Percentiles rank a stretch among this genome's conserved stretches.
phyloP scores from a whole-genome alignment of 257 asterid genomes.

The Capsicum chinense region DNA sequence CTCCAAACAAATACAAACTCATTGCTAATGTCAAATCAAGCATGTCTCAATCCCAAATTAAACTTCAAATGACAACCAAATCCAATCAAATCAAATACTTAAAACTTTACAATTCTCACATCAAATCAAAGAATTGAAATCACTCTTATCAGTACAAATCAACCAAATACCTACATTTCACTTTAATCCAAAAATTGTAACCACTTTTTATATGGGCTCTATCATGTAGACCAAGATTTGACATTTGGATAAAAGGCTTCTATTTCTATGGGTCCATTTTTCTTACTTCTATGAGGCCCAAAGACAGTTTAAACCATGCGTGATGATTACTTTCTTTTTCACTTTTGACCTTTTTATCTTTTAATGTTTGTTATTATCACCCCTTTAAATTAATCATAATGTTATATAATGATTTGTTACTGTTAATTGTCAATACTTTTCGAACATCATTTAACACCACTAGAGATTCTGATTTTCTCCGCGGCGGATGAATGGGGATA shows the following conservation, averaged over 20 bases:
- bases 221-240: conserved; percentile 26
- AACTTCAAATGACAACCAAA: conserved; percentile 4
- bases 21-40: conserved; percentile 23
- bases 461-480: too few relatives aligned
- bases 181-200: conserved; percentile 13
- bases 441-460: not conserved
- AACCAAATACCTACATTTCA: conserved; percentile 16
- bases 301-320: conserved; percentile 44
- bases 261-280: conserved; percentile 39
- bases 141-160: not conserved
- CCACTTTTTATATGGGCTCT: not conserved
- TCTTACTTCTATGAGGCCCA: conserved; percentile 31
- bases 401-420: conserved; percentile 18
- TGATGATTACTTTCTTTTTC: conserved; percentile 37
- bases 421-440: conserved; percentile 2
- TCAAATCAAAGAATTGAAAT: not conserved
- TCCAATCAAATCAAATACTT: conserved; percentile 12
- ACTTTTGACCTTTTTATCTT: not conserved
- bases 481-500: too few relatives aligned
- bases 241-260: conserved; percentile 20
- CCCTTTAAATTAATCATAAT: not conserved
- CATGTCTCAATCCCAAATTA: not conserved
- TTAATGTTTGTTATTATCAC: conserved; percentile 11
- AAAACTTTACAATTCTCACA: not conserved
- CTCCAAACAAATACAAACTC: conserved; percentile 13